Percentiles rank a stretch among this genome's conserved stretches.
These are phyloP conservation scores for Pyrrhoderma noxium DNA, from an alignment of 1,284 basidiomycete species.

Conservation along the genomic window DNA sequence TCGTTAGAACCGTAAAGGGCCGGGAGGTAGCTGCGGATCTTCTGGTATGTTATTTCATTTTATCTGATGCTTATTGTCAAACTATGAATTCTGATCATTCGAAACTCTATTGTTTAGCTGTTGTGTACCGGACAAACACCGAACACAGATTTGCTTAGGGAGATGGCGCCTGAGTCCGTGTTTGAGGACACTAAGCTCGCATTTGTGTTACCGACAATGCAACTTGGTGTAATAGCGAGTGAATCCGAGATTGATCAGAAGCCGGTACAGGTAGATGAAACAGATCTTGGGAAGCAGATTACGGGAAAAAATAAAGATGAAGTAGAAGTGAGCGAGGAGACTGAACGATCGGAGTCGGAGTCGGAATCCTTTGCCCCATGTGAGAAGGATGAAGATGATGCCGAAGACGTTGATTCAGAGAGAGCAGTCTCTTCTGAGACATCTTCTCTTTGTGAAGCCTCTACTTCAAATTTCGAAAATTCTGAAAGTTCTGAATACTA, in stretches of 20 bases:
- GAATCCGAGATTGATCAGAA: conserved; percentile 18
- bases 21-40: conserved; percentile 55
- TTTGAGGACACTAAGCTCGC: conserved; percentile 42
- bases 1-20: conserved; percentile 50
- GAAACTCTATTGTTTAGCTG: conserved; percentile 46
- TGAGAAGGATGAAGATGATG: too few relatives aligned
- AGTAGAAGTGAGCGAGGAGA: too few relatives aligned
- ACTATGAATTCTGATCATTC: background rate
- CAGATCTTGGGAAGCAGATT: background rate
- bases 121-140: conserved; percentile 73
- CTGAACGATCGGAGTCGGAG: too few relatives aligned
- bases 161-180: conserved; percentile 44
- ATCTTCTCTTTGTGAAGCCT: background rate
- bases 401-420: conserved; percentile 11
- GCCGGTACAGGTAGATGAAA: conserved; percentile 3
- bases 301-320: too few relatives aligned
- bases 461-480: conserved; percentile 18
- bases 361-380: too few relatives aligned
- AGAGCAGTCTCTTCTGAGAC: background rate
- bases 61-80: too few relatives aligned
- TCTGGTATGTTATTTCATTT: conserved; percentile 36
- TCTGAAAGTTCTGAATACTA: conserved; percentile 17
- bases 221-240: conserved; percentile 34
- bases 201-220: conserved; percentile 53
- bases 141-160: conserved; percentile 52